Conservation (phyloP, 192 early-diverging fungal species). For the Backusella tuberculispora region DNA sequence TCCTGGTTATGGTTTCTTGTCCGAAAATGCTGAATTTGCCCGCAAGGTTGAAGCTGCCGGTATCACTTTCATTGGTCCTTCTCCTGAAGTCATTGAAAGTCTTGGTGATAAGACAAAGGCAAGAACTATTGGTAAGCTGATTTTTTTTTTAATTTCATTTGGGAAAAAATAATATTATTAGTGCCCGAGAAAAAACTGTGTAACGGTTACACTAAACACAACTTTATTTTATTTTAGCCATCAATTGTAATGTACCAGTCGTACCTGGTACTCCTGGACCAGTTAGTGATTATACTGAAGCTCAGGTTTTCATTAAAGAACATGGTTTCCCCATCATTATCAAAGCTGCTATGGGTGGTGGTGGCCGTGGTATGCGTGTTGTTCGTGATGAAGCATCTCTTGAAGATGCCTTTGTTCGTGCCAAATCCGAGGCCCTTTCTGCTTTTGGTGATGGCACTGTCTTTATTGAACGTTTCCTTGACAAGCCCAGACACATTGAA, state of each 20-base stretch:
- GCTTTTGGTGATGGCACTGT: constrained; percentile 97
- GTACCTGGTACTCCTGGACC: constrained; percentile 94
- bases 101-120: constrained; percentile 98
- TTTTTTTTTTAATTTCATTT: constrained; percentile 12
- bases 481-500: constrained; percentile 94
- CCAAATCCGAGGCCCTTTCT: constrained; percentile 84
- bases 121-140: constrained; percentile 69
- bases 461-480: constrained; percentile 93
- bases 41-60: constrained; percentile 86
- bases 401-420: constrained; percentile 80
- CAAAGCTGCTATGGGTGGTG: constrained; percentile 97
- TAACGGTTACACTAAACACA: background rate
- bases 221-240: constrained; percentile 56
- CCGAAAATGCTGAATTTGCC: constrained; percentile 93
- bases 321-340: constrained; percentile 95
- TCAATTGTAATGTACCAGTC: constrained; percentile 82
- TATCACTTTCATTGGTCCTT: constrained; percentile 91
- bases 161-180: background rate
- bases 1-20: constrained; percentile 96
- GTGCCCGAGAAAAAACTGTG: constrained; percentile 11
- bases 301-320: constrained; percentile 72
- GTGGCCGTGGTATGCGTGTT: constrained; percentile 96
- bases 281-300: constrained; percentile 65
- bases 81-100: constrained; percentile 80
- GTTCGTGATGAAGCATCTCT: constrained; percentile 76